Evolutionary conservation across 371 early-diverging fungal genomes (phyloP).

Genomic region (Lichtheimia hyalospora): DNA sequence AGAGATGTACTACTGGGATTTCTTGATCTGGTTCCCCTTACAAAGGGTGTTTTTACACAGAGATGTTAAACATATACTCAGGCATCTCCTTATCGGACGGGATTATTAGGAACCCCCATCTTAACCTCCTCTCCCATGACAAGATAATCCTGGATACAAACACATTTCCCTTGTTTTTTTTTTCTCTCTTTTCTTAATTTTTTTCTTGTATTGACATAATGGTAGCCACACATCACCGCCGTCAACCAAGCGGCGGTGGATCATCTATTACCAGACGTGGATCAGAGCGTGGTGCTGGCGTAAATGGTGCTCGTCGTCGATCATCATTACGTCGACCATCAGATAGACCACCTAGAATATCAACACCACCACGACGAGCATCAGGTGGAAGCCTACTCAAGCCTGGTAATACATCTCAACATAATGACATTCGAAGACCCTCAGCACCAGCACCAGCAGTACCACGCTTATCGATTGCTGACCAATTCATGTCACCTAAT

Average conservation of each 20-base stretch:
- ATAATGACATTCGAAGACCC: slow-evolving; percentile 8
- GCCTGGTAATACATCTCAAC: neutral
- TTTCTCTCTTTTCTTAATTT: neutral
- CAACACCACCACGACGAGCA: slow-evolving; percentile 4
- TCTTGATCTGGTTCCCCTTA: no score
- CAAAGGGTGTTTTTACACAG: no score
- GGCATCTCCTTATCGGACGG: neutral
- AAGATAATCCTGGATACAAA: neutral
- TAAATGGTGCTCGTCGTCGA: slow-evolving; percentile 5
- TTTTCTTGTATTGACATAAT: slow-evolving; percentile 4
- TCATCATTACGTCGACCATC: slow-evolving; percentile 9
- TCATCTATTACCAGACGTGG: neutral
- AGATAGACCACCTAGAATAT: slow-evolving; percentile 6
- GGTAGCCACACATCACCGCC: slow-evolving; percentile 5
- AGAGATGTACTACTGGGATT: no score
- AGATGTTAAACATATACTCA: neutral
- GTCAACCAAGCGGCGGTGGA: neutral
- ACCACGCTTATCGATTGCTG: slow-evolving; percentile 30
- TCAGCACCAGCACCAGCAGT: slow-evolving; percentile 10
- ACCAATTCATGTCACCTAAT: slow-evolving; percentile 33
- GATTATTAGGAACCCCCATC: neutral
- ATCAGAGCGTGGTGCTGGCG: neutral
- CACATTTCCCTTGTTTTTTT: neutral
- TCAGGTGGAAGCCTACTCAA: slow-evolving; percentile 3
- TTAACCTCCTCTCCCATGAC: neutral